These are phyloP conservation scores for Vickermania ingenoplastis DNA, from an alignment of 208 protist species.

Conservation along the genomic window DNA sequence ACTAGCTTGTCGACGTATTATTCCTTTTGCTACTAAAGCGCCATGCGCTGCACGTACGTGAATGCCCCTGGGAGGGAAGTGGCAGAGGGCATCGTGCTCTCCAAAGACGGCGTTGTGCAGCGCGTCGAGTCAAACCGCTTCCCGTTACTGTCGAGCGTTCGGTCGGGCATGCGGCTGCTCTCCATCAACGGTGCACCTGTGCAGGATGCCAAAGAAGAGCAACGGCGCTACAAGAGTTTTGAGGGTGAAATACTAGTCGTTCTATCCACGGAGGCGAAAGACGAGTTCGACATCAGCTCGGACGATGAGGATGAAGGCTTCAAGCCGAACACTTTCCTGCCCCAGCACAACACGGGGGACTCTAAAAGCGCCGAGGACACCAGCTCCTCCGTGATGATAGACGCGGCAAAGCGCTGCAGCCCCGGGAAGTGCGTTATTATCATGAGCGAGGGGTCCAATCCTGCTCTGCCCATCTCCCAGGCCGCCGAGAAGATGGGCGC, in stretches of 20 bases:
- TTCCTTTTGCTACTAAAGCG: no score
- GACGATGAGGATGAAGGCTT: constrained; percentile 52
- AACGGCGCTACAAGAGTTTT: constrained; percentile 26
- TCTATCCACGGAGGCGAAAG: constrained; percentile 19
- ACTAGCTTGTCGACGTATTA: no score
- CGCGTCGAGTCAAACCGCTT: constrained; percentile 20
- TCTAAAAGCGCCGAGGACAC: constrained; percentile 22
- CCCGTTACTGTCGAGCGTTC: constrained; percentile 27
- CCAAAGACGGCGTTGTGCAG: constrained; percentile 36
- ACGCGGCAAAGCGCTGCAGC: constrained; percentile 37
- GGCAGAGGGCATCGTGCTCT: constrained; percentile 33
- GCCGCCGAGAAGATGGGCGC: constrained; percentile 46
- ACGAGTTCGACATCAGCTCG: constrained; percentile 80
- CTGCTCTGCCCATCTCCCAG: constrained; percentile 63
- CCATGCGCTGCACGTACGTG: constrained; percentile 15
- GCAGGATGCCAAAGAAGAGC: constrained; percentile 32
- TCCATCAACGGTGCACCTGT: constrained; percentile 67
- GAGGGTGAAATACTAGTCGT: constrained; percentile 47
- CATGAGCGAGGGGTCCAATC: constrained; percentile 80
- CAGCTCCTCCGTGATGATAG: constrained; percentile 47
- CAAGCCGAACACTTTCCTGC: constrained; percentile 26
- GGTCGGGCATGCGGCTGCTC: constrained; percentile 55
- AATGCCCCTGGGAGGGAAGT: constrained; percentile 47
- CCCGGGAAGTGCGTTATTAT: constrained; percentile 70
- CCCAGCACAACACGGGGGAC: constrained; percentile 21